Percentiles rank a stretch among this genome's conserved stretches.
phyloP scores from a whole-genome alignment of 371 early-diverging fungal species.

The Mucor ambiguus region DNA sequence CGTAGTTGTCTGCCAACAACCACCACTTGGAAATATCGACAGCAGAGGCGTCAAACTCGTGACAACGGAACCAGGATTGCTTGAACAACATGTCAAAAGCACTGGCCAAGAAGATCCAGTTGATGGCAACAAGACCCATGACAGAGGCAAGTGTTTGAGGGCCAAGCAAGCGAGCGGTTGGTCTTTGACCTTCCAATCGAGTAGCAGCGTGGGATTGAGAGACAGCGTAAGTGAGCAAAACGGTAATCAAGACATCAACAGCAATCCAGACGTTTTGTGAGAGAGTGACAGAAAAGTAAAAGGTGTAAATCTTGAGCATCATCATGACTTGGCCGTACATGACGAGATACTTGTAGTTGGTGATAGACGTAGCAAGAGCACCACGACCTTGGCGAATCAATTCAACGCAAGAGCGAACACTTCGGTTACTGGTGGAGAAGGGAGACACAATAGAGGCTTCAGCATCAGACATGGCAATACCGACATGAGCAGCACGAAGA shows the following conservation, averaged over 20 bases:
- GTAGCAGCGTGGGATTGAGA: constrained; percentile 65
- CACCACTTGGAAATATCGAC: constrained; percentile 74
- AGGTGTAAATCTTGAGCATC: constrained; percentile 63
- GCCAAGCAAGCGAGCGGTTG: constrained; percentile 72
- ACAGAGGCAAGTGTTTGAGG: constrained; percentile 70
- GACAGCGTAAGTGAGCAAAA: constrained; percentile 67
- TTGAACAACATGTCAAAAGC: constrained; percentile 58
- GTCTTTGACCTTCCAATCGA: constrained; percentile 57
- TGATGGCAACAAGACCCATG: constrained; percentile 67
- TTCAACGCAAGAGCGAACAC: constrained; percentile 71
- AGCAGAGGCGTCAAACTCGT: constrained; percentile 65
- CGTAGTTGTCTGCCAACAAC: constrained; percentile 77
- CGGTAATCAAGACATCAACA: constrained; percentile 69
- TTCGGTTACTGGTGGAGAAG: constrained; percentile 72
- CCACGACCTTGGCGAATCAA: constrained; percentile 76
- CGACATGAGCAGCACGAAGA: constrained; percentile 88
- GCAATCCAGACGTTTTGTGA: constrained; percentile 67
- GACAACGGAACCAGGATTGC: constrained; percentile 72
- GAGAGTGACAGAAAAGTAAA: constrained; percentile 62
- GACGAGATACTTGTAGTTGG: constrained; percentile 73
- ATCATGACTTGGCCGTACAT: constrained; percentile 79
- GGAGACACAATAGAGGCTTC: constrained; percentile 90
- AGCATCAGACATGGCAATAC: constrained; percentile 88
- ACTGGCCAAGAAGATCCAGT: constrained; percentile 57
- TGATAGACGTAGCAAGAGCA: constrained; percentile 76